phyloP scores from a whole-genome alignment of 306 rosid species.

The Castanea crenata region DNA sequence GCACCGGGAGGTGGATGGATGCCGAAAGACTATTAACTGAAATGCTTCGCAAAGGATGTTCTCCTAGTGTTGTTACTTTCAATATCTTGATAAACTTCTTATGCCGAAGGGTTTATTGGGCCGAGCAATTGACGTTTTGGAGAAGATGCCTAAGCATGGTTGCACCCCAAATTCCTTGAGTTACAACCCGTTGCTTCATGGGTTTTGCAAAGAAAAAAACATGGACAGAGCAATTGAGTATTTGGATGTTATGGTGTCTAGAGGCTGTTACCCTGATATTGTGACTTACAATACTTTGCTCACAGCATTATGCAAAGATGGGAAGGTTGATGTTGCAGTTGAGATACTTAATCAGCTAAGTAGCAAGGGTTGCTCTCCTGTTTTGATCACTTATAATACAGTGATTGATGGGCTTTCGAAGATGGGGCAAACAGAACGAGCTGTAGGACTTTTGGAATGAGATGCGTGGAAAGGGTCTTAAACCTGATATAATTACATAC shows the following conservation, averaged over 20 bases:
- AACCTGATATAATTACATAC: slow-evolving; percentile 81
- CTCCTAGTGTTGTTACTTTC: slow-evolving; percentile 98
- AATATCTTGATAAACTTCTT: slow-evolving; percentile 89
- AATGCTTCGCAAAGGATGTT: slow-evolving; percentile 80
- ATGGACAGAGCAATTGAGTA: slow-evolving; percentile 85
- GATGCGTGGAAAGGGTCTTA: slow-evolving; percentile 74
- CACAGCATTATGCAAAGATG: slow-evolving; percentile 86
- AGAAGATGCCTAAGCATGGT: slow-evolving; percentile 86
- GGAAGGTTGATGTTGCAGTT: slow-evolving; percentile 86
- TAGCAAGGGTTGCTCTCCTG: slow-evolving; percentile 86
- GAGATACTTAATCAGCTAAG: slow-evolving; percentile 82
- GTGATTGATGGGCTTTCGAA: slow-evolving; percentile 90
- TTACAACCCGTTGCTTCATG: slow-evolving; percentile 93
- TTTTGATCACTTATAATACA: slow-evolving; percentile 77
- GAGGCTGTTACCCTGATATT: slow-evolving; percentile 95
- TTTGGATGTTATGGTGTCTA: slow-evolving; percentile 77
- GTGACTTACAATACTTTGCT: slow-evolving; percentile 92
- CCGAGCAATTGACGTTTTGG: slow-evolving; percentile 82
- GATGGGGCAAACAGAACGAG: slow-evolving; percentile 67
- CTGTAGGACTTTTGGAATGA: slow-evolving; percentile 65
- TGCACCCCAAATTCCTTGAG: slow-evolving; percentile 91
- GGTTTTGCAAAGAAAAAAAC: slow-evolving; percentile 84
- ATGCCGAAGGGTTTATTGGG: slow-evolving; percentile 82
- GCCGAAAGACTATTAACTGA: slow-evolving; percentile 74
- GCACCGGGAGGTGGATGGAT: slow-evolving; percentile 95